These are phyloP conservation scores for Fonsecaea monophora DNA, from an alignment of 2,329 filamentous ascomycete species.

Conservation along the genomic window DNA sequence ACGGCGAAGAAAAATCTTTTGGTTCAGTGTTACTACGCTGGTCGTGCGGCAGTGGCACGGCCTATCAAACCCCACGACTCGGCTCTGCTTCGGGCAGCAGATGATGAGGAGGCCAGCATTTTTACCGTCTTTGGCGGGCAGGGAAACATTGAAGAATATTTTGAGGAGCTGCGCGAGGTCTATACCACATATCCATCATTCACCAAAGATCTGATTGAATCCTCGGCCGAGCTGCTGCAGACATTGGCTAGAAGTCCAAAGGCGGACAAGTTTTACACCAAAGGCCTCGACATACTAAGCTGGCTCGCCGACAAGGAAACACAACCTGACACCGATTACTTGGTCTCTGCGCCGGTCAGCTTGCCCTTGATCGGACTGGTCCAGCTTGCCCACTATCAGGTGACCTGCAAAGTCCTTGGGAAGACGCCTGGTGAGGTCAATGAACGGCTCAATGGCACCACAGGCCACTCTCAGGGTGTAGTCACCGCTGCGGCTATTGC, in stretches of 20 bases:
- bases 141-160: constrained; percentile 99
- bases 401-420: constrained; percentile 90
- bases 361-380: constrained; percentile 95
- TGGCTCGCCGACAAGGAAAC: constrained; percentile 90
- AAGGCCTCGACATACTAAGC: constrained; percentile 92
- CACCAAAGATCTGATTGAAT: constrained; percentile 80
- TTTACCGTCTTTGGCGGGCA: constrained; percentile 97
- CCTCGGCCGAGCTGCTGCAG: constrained; percentile 86
- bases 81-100: constrained; percentile 85
- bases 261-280: constrained; percentile 94
- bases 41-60: constrained; percentile 80
- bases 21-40: constrained; percentile 88
- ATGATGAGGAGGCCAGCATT: constrained; percentile 80
- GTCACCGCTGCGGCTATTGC: constrained; percentile 92
- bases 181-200: constrained; percentile 91
- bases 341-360: constrained; percentile 93
- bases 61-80: constrained; percentile 92
- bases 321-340: constrained; percentile 91
- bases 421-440: constrained; percentile 87
- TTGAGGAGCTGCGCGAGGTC: constrained; percentile 92
- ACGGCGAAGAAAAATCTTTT: constrained; percentile 90
- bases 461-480: constrained; percentile 95
- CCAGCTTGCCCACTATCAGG: constrained; percentile 92
- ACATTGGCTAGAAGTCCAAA: constrained; percentile 79
- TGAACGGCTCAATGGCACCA: constrained; percentile 83